Percentiles rank a stretch among this genome's conserved stretches.
Conservation (phyloP, 139 green algal species). For the Bryopsis sp. region DNA sequence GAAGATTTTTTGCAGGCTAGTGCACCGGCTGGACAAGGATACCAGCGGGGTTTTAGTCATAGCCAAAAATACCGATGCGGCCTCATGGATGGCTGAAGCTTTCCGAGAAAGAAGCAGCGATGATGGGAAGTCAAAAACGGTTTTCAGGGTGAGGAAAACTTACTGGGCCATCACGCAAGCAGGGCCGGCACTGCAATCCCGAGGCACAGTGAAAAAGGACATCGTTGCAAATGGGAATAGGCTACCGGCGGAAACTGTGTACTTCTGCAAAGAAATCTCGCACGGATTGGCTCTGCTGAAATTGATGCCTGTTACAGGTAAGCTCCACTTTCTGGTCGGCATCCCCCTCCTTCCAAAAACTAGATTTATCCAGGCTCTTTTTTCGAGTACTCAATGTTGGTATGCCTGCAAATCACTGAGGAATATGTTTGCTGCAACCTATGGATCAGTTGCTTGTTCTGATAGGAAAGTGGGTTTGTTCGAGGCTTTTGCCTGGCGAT, state of each 20-base stretch:
- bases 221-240: neutral
- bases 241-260: neutral
- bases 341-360: no score
- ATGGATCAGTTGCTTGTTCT: no score
- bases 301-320: conserved; percentile 1
- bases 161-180: conserved; percentile 5
- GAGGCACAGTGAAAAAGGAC: neutral
- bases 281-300: neutral
- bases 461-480: no score
- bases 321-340: neutral
- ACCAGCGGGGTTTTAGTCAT: conserved; percentile 49
- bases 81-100: conserved; percentile 34
- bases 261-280: neutral
- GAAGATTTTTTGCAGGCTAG: conserved; percentile 34
- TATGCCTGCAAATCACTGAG: no score
- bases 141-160: neutral
- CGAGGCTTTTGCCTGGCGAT: neutral
- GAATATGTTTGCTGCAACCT: no score
- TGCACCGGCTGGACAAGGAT: conserved; percentile 51
- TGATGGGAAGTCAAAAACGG: neutral
- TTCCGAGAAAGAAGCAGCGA: conserved; percentile 23
- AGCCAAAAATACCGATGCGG: conserved; percentile 34
- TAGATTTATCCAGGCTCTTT: no score
- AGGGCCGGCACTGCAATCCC: neutral
- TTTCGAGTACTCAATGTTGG: no score